Evolutionary conservation across 2,329 filamentous ascomycete species (phyloP), one percentile per base, ranked within the genome.

Genomic region (Colletotrichum ledebouriae): DNA sequence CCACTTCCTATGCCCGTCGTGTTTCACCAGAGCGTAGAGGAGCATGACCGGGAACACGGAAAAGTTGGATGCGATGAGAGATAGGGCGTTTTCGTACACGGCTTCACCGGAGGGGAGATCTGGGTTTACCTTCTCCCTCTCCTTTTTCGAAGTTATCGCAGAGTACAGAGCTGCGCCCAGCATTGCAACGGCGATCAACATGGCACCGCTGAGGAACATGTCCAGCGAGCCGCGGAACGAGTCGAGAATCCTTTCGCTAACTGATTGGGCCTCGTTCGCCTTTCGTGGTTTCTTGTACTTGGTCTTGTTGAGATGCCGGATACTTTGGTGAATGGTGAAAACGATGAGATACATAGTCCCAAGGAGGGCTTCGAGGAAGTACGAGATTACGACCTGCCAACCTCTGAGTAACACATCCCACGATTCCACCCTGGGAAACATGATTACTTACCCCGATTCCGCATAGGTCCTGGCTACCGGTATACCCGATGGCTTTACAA

Each of bases 21-120:
- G 63, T 15, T 67, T 72, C 9, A 53, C 58, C 15, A 64, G 39
- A 7, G 67, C 61, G 20, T 71, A 69, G 11, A 69, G 66, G 13
- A 69, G 56, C 66, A 69, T 67, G 20, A 70, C 67, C 2, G 67
- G 67, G n/a, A 70, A 70, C 4, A 70, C 52, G 13, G 67, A 57
- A 17, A 59, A 70, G 63, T 55, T 67, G 46, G 67, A 67, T 4
- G 63, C 63, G 13, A 70, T 67, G 1, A 70, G 61, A 4, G 66
- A 46, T 3, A 69, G 42, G 1, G 66, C 55, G 17, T 29, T 65
- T 5, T 69, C 66, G 34, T 59, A 69, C 4, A 60, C 34, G 1
- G 61, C 49, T 25, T 69, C 66, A 3, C 60, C 41, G 3, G 66
- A 60, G 3, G 66, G 66, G 3, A 69, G 49, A 33, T 69, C 66